Conservation (phyloP, 352 stramenopile species). For the Phytophthora pini region DNA sequence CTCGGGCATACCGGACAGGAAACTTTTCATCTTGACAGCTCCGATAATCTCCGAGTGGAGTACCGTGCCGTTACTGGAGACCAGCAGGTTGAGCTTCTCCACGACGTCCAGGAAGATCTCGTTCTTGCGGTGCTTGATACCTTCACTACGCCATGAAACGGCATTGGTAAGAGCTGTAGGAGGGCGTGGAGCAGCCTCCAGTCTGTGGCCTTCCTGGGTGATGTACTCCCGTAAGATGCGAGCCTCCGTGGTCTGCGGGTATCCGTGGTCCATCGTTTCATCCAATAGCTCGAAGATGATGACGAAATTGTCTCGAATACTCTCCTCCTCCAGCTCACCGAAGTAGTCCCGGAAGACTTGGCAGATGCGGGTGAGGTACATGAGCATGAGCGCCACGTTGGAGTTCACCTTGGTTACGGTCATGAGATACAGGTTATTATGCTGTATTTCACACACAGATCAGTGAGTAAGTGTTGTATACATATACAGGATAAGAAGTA, state of each 20-base stretch:
- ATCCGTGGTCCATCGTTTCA: constrained; percentile 99
- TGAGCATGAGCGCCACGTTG: constrained; percentile 97
- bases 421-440: constrained; percentile 99
- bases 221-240: constrained; percentile 96
- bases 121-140: constrained; percentile 99
- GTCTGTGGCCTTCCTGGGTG: constrained; percentile 96
- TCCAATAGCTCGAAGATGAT: constrained; percentile 99
- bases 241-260: constrained; percentile 95
- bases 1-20: constrained; percentile 99
- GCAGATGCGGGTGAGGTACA: constrained; percentile 93
- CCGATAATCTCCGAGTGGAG: constrained; percentile 98
- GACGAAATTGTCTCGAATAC: constrained; percentile 99
- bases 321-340: constrained; percentile 98
- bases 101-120: constrained; percentile 99
- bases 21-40: constrained; percentile 99
- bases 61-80: constrained; percentile 98
- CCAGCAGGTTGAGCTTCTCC: constrained; percentile 97
- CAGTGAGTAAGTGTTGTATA: constrained; percentile 22
- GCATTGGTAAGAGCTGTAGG: constrained; percentile 98
- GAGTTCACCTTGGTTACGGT: constrained; percentile 99
- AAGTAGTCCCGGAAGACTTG: constrained; percentile 99
- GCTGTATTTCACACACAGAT: constrained; percentile 50
- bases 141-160: constrained; percentile 98
- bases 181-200: constrained; percentile 93
- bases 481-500: neutral